phyloP scores from a whole-genome alignment of 1,139 yeast species.

The Pneumocystis murina region DNA sequence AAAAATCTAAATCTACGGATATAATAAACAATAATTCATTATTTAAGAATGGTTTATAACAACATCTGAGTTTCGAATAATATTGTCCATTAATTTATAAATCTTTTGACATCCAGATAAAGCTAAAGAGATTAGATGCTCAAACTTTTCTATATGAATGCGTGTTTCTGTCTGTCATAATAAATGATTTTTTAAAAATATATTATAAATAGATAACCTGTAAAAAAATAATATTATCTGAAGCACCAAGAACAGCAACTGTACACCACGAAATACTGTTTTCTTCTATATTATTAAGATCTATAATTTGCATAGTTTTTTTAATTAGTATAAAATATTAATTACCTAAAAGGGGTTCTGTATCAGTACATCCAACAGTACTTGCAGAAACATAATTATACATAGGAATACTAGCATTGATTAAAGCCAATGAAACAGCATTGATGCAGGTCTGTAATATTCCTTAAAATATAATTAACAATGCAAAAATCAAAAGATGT shows the following conservation, averaged over 20 bases:
- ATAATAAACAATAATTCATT: neutral
- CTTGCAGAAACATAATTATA: constrained; percentile 77
- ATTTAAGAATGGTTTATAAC: constrained; percentile 21
- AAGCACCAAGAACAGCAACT: constrained; percentile 59
- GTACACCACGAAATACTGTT: constrained; percentile 67
- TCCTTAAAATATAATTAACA: constrained; percentile 27
- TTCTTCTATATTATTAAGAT: constrained; percentile 71
- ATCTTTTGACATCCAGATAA: constrained; percentile 79
- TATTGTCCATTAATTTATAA: constrained; percentile 72
- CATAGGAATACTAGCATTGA: constrained; percentile 93
- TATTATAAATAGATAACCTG: constrained; percentile 18
- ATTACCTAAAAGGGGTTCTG: constrained; percentile 41
- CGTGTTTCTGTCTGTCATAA: constrained; percentile 48
- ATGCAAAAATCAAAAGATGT: neutral
- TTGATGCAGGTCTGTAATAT: constrained; percentile 64
- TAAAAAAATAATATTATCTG: constrained; percentile 62
- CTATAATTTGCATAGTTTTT: constrained; percentile 22
- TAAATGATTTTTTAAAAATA: neutral
- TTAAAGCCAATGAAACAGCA: constrained; percentile 76
- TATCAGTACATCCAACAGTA: constrained; percentile 64
- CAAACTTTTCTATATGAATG: constrained; percentile 69
- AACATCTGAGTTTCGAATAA: constrained; percentile 54
- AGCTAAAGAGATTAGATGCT: constrained; percentile 64
- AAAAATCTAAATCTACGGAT: neutral
- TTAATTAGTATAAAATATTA: neutral